Evolutionary conservation across 2,329 filamentous ascomycete genomes (phyloP).

Genomic region (Nothophoma quercina): DNA sequence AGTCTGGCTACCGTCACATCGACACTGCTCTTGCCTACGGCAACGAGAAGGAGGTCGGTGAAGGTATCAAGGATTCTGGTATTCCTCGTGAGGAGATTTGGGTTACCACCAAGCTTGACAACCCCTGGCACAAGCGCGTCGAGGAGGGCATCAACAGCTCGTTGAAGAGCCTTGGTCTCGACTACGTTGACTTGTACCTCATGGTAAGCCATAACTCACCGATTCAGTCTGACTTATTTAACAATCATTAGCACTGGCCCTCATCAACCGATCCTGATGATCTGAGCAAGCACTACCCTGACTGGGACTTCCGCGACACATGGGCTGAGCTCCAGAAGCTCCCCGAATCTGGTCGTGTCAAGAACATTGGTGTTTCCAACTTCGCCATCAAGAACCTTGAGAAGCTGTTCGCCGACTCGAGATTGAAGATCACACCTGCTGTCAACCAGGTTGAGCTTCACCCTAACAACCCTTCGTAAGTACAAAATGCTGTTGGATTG

Average conservation of each 20-base stretch:
- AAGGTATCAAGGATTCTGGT: slow-evolving; percentile 71
- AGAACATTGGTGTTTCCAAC: slow-evolving; percentile 86
- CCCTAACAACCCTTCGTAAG: slow-evolving; percentile 75
- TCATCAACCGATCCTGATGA: slow-evolving; percentile 68
- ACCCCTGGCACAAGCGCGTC: slow-evolving; percentile 73
- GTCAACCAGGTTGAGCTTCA: slow-evolving; percentile 87
- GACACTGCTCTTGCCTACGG: slow-evolving; percentile 80
- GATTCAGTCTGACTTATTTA: slow-evolving; percentile 1
- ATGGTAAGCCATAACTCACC: slow-evolving; percentile 53
- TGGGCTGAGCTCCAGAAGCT: slow-evolving; percentile 77
- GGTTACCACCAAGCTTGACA: slow-evolving; percentile 84
- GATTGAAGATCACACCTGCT: slow-evolving; percentile 68
- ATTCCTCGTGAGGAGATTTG: slow-evolving; percentile 73
- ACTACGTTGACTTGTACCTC: slow-evolving; percentile 74
- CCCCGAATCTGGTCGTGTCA: slow-evolving; percentile 72
- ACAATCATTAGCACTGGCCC: slow-evolving; percentile 63
- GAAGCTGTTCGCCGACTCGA: slow-evolving; percentile 70
- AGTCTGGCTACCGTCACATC: slow-evolving; percentile 76
- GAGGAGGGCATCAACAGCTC: slow-evolving; percentile 67
- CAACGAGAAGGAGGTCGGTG: slow-evolving; percentile 78
- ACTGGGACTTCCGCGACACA: slow-evolving; percentile 85
- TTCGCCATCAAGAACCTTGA: slow-evolving; percentile 83
- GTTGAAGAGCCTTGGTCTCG: slow-evolving; percentile 67
- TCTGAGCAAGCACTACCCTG: slow-evolving; percentile 71
- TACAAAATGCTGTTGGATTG: neutral